Conservation (phyloP, 192 early-diverging fungal genomes). For the Podochytrium sp. region DNA sequence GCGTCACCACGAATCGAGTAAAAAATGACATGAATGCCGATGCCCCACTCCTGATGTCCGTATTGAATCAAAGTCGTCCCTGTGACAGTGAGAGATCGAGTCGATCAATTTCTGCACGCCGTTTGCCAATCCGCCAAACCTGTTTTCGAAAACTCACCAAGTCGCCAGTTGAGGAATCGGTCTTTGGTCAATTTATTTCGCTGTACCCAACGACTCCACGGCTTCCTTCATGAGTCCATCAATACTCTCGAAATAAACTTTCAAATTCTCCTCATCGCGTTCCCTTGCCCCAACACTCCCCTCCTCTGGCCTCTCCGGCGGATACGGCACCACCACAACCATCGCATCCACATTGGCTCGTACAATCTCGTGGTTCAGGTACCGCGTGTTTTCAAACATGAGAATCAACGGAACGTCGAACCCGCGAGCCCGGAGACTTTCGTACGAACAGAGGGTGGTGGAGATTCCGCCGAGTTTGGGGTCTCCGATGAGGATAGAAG, state of each 20-base stretch:
- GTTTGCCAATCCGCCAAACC: too few species aligned
- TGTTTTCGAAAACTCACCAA: too few species aligned
- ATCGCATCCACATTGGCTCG: constrained; percentile 1
- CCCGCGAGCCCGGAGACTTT: constrained; percentile 68
- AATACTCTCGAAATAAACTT: not conserved
- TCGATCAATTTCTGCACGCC: too few species aligned
- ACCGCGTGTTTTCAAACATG: constrained; percentile 64
- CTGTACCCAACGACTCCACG: not conserved
- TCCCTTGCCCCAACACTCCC: not conserved
- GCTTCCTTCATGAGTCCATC: not conserved
- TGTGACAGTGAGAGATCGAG: too few species aligned
- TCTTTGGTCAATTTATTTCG: not conserved
- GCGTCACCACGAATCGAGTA: too few species aligned
- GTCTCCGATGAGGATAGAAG: constrained; percentile 71
- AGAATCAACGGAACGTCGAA: constrained; percentile 72
- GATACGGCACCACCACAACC: constrained; percentile 8
- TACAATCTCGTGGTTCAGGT: constrained; percentile 61
- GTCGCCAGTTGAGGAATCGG: too few species aligned
- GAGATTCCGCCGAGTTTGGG: constrained; percentile 81
- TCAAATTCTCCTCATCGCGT: not conserved
- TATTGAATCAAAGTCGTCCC: too few species aligned
- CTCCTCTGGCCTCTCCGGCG: not conserved
- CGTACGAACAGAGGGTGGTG: constrained; percentile 76
- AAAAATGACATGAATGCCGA: too few species aligned
- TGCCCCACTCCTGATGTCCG: too few species aligned